Evolutionary conservation across 352 stramenopile species (phyloP), one percentile per base, ranked within the genome.

Genomic region (Globisporangium yorkense): DNA sequence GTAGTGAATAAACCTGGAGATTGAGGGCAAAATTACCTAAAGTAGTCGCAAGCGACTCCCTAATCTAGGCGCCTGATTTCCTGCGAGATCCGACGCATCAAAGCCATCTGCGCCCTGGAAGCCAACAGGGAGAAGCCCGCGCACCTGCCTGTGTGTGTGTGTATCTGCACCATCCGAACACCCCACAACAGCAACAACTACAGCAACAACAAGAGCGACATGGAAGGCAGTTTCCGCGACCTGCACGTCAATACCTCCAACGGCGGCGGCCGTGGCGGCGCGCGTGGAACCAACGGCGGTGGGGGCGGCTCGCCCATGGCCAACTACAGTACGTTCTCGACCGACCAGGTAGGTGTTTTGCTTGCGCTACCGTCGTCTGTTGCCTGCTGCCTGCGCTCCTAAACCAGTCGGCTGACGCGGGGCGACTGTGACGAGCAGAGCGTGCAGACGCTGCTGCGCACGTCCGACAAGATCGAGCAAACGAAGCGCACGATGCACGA

Each of bases 311-410:
- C 51, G 33, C 63, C 51, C 41, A 56, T 77, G 45, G 84, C 79
- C 65, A 88, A 87, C 65, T 90, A 90, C 74, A 87, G 73, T 67
- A 90, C 80, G 13, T 90, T 90, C 54, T 59, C 63, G 3, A 60
- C 57, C 15, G 80, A 90, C 59, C 59, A 78, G 48, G 80, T 88
- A 54, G 41, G 73, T 71, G 33, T 43, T 27, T 2, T n/a, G 20
- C 29, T 27, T 39, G 35, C 33, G 12, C 27, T 21, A 20, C 16
- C 15, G 13, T 15, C 13, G 5, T 46, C 16, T 16, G 12, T 24
- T 16, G 3, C 6, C 40, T 16, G 13, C 13, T 51, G 20, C n/a
- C 16, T 35, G 24, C 12, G 8, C 4, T 29, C 3, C 7, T 35
- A 55, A 27, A 51, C 51, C 5, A n/a, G 16, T 18, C 29, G 2